Percentiles rank a stretch among this genome's conserved stretches.
phyloP scores from a whole-genome alignment of 208 protist species.

The Acanthamoeba culbertsoni region DNA sequence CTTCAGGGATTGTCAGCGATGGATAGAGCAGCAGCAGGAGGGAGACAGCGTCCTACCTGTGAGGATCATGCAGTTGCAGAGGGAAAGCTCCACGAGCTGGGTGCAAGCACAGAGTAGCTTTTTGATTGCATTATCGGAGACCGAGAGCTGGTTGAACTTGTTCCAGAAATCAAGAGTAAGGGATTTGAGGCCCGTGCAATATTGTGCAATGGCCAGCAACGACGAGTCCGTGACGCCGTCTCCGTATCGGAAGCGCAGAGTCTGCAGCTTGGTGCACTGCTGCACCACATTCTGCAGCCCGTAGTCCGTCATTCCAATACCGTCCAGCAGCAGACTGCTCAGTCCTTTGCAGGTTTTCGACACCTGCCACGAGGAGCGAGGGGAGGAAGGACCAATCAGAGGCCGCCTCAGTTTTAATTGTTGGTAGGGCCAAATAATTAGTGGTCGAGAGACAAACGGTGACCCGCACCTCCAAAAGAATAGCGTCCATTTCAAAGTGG shows the following conservation, averaged over 20 bases:
- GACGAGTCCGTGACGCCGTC: conserved; percentile 32
- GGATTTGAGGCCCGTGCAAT: conserved; percentile 15
- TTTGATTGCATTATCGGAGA: conserved; percentile 32
- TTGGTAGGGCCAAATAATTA: background rate
- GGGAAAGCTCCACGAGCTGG: conserved; percentile 24
- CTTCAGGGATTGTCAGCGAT: no score
- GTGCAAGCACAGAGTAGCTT: conserved; percentile 34
- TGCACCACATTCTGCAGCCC: conserved; percentile 40
- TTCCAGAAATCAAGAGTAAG: conserved; percentile 44
- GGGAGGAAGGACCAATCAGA: background rate
- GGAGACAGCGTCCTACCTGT: background rate
- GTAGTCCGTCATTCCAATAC: conserved; percentile 38
- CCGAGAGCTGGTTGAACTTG: conserved; percentile 48
- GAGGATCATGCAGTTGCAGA: conserved; percentile 51
- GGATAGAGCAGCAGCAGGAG: background rate
- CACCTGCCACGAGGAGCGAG: background rate
- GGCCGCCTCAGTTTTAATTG: background rate
- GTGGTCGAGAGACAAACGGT: background rate
- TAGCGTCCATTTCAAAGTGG: conserved; percentile 43
- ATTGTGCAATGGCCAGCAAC: background rate
- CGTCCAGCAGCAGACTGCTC: conserved; percentile 17
- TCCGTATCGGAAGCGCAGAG: background rate
- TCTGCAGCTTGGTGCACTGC: conserved; percentile 25
- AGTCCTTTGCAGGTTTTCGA: background rate
- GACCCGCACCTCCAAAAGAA: background rate